These are phyloP conservation scores for Firmiana major DNA, from an alignment of 345 rosid species.

Conservation along the genomic window DNA sequence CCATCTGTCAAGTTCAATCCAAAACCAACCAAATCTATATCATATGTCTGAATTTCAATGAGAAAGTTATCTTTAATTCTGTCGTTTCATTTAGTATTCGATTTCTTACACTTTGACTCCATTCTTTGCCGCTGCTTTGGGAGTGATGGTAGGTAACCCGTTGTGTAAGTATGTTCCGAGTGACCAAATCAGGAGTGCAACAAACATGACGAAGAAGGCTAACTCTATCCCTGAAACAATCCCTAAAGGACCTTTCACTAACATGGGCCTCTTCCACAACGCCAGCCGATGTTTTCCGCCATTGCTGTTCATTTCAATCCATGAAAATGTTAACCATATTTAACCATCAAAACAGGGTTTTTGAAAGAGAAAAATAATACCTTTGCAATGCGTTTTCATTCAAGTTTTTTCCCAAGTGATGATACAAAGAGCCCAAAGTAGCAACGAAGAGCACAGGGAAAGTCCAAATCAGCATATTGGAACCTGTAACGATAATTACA, in stretches of 20 bases:
- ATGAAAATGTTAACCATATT: background rate
- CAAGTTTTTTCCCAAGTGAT: constrained; percentile 45
- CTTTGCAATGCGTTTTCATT: constrained; percentile 14
- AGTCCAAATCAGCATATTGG: constrained; percentile 40
- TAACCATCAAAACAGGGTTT: background rate
- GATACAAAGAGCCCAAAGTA: constrained; percentile 47
- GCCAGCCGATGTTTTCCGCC: constrained; percentile 4
- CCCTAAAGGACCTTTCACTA: constrained; percentile 81
- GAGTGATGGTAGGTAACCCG: constrained; percentile 38
- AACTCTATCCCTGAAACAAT: constrained; percentile 67
- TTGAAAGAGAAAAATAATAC: constrained; percentile 22
- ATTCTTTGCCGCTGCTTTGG: constrained; percentile 26
- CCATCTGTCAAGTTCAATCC: constrained; percentile 44
- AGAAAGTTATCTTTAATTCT: no score
- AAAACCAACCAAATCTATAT: background rate
- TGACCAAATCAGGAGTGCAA: constrained; percentile 67
- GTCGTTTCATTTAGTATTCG: no score
- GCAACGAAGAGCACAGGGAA: constrained; percentile 66
- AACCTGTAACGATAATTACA: constrained; percentile 33
- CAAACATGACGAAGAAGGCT: constrained; percentile 58
- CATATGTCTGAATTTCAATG: background rate
- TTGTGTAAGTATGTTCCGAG: constrained; percentile 41
- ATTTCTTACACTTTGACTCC: constrained; percentile 51
- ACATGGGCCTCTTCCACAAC: constrained; percentile 48
- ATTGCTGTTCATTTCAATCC: constrained; percentile 13